phyloP scores from a whole-genome alignment of 2,329 filamentous ascomycete genomes.

The Sporothrix variecibatus region DNA sequence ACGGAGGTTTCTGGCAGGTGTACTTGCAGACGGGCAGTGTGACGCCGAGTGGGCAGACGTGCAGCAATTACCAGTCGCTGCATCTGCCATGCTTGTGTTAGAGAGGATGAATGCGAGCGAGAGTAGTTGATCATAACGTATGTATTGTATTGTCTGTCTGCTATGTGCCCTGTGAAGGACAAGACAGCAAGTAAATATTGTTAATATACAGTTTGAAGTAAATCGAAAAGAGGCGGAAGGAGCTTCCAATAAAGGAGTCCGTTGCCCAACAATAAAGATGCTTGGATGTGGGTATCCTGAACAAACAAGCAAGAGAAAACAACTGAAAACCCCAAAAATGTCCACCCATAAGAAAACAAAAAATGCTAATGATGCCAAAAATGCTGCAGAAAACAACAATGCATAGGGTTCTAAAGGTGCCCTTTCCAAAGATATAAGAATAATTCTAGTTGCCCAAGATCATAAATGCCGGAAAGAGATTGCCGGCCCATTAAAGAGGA shows the following conservation, averaged over 20 bases:
- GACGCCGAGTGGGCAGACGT: constrained; percentile 50
- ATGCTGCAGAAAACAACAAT: neutral
- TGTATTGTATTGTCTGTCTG: neutral
- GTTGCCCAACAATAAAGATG: constrained; percentile 5
- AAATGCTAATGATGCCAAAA: neutral
- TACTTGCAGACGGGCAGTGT: constrained; percentile 56
- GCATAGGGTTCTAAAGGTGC: neutral
- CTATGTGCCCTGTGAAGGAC: neutral
- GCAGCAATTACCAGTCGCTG: constrained; percentile 57
- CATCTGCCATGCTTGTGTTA: constrained; percentile 55
- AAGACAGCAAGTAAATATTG: neutral
- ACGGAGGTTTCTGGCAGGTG: constrained; percentile 50
- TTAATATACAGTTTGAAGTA: neutral
- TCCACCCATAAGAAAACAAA: neutral
- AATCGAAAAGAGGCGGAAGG: neutral
- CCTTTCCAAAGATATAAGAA: neutral
- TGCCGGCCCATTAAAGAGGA: neutral
- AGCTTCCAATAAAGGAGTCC: neutral
- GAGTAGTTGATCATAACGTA: neutral
- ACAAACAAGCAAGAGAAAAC: constrained; percentile 15
- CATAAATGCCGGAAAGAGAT: neutral
- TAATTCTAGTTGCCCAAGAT: constrained; percentile 1
- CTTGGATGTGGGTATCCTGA: constrained; percentile 16
- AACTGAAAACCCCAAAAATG: neutral
- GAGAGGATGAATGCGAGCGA: neutral